Conservation (phyloP, 352 stramenopile species). For the Phytophthora sansomeana region DNA sequence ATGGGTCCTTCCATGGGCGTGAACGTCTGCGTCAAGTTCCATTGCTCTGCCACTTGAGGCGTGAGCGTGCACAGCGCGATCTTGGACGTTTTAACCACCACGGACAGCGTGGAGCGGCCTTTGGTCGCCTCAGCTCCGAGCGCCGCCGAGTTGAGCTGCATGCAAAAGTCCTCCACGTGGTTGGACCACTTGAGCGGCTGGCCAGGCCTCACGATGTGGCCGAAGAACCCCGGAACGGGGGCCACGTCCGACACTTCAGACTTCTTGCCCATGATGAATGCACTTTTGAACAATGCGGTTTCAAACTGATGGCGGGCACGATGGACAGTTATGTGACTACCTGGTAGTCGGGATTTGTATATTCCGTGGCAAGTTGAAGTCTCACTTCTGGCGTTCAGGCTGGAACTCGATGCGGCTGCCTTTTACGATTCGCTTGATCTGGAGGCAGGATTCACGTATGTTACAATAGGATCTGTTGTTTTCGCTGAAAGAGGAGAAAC, state of each 20-base stretch:
- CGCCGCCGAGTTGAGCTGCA: slow-evolving; percentile 82
- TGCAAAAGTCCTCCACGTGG: slow-evolving; percentile 75
- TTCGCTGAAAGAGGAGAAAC: slow-evolving; percentile 19
- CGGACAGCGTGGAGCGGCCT: slow-evolving; percentile 80
- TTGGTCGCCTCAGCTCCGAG: slow-evolving; percentile 57
- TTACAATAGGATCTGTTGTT: not conserved
- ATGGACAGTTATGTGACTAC: not conserved
- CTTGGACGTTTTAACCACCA: slow-evolving; percentile 73
- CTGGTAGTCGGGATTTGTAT: not conserved
- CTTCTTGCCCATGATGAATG: slow-evolving; percentile 37
- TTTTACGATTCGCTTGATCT: slow-evolving; percentile 46
- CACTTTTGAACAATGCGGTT: slow-evolving; percentile 10
- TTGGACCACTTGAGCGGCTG: slow-evolving; percentile 76
- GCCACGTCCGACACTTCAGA: slow-evolving; percentile 45
- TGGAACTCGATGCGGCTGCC: slow-evolving; percentile 45
- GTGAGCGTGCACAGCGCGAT: slow-evolving; percentile 82
- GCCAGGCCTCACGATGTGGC: slow-evolving; percentile 70
- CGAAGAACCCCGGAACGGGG: slow-evolving; percentile 82
- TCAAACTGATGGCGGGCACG: slow-evolving; percentile 8
- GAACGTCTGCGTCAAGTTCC: slow-evolving; percentile 82
- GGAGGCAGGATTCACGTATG: slow-evolving; percentile 20
- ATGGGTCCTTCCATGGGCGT: slow-evolving; percentile 77
- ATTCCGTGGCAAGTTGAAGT: slow-evolving; percentile 1
- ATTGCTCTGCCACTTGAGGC: slow-evolving; percentile 69
- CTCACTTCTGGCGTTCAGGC: slow-evolving; percentile 35